Conservation (phyloP, 768 basidiomycete species). For the Hirschioporus abietinus region DNA sequence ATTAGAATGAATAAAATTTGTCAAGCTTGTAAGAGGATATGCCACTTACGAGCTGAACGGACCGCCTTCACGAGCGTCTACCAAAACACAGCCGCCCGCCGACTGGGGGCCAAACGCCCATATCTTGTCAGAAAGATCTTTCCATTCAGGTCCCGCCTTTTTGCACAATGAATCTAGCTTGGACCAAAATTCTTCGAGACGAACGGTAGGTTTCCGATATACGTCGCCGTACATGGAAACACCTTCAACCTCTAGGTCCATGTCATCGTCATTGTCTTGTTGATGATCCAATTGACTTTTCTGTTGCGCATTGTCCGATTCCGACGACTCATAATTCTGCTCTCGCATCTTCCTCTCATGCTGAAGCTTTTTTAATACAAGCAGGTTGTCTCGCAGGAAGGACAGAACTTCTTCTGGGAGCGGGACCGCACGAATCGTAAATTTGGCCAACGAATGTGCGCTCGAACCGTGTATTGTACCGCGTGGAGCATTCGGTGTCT, state of each 20-base stretch:
- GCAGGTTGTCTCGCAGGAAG: conserved; percentile 73
- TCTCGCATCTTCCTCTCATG: conserved; percentile 36
- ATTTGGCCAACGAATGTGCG: conserved; percentile 67
- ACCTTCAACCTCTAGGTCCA: conserved; percentile 34
- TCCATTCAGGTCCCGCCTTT: conserved; percentile 77
- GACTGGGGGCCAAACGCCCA: conserved; percentile 93
- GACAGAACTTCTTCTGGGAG: conserved; percentile 65
- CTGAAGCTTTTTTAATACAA: conserved; percentile 56
- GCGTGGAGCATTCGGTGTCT: conserved; percentile 59
- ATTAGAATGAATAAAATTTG: conserved; percentile 7
- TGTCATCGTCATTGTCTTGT: conserved; percentile 17
- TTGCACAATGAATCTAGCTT: conserved; percentile 57
- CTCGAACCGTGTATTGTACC: conserved; percentile 75
- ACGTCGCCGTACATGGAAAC: conserved; percentile 53
- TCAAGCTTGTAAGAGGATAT: conserved; percentile 2
- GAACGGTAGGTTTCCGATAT: conserved; percentile 56
- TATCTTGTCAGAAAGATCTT: conserved; percentile 56
- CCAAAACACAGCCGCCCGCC: conserved; percentile 79
- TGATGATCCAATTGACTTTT: background rate
- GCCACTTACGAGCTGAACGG: conserved; percentile 50
- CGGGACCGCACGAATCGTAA: conserved; percentile 78
- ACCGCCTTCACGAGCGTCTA: conserved; percentile 59
- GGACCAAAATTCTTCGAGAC: conserved; percentile 77
- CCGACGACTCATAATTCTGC: conserved; percentile 14
- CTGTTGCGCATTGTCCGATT: conserved; percentile 27